These are phyloP conservation scores for Geoglossum cookeanum DNA, from an alignment of 2,329 filamentous ascomycete species.

Conservation along the genomic window DNA sequence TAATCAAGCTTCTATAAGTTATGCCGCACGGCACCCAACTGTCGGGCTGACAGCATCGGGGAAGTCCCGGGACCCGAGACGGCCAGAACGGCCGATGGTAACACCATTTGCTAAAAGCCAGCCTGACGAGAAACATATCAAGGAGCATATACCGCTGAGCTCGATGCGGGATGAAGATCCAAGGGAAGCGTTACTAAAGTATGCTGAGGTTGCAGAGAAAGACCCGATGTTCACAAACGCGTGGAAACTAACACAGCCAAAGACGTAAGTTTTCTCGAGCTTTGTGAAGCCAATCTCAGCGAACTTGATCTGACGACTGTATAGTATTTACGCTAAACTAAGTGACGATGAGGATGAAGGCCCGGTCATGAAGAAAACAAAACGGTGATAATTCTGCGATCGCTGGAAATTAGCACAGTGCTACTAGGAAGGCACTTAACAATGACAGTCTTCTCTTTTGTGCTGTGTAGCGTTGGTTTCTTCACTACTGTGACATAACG, in stretches of 20 bases:
- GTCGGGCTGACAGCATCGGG: conserved; percentile 64
- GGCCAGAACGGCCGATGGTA: conserved; percentile 65
- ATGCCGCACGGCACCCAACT: conserved; percentile 42
- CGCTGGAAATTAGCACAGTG: no score
- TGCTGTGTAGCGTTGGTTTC: no score
- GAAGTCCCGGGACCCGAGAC: conserved; percentile 55
- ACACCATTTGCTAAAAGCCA: conserved; percentile 85
- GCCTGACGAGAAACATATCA: conserved; percentile 77
- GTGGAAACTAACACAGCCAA: conserved; percentile 80
- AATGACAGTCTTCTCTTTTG: no score
- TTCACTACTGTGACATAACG: no score
- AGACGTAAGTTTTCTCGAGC: conserved; percentile 28
- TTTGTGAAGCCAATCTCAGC: neutral
- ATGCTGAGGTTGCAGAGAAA: conserved; percentile 79
- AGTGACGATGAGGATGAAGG: conserved; percentile 66
- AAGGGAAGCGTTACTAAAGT: conserved; percentile 80
- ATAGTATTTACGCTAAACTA: conserved; percentile 57
- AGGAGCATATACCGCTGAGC: conserved; percentile 72
- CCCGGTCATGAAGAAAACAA: conserved; percentile 44
- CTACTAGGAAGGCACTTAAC: no score
- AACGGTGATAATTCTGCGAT: neutral
- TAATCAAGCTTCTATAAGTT: conserved; percentile 12
- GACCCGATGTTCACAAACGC: conserved; percentile 90
- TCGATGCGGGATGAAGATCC: conserved; percentile 94
- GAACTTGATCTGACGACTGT: neutral